phyloP scores from a whole-genome alignment of 2,329 filamentous ascomycete species.

The Penicillium sp. region DNA sequence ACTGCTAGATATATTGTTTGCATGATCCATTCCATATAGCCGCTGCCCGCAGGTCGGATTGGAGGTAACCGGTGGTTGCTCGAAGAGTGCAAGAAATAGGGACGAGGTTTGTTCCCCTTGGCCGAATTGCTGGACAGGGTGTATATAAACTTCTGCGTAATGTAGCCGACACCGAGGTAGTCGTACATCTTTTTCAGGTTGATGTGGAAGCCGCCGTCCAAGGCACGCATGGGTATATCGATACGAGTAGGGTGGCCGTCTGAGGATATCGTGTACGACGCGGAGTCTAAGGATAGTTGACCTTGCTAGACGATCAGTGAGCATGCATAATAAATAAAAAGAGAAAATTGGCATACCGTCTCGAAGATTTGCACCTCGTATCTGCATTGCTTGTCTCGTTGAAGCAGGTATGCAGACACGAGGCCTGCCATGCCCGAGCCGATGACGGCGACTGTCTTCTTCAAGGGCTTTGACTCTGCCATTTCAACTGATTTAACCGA shows the following conservation, averaged over 20 bases:
- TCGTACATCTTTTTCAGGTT: slow-evolving; percentile 56
- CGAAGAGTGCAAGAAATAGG: slow-evolving; percentile 6
- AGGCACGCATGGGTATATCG: slow-evolving; percentile 52
- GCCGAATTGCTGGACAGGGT: background rate
- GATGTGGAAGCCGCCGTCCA: slow-evolving; percentile 52
- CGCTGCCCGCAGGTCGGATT: slow-evolving; percentile 12
- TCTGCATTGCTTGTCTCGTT: slow-evolving; percentile 35
- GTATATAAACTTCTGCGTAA: slow-evolving; percentile 50
- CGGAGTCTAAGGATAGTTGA: slow-evolving; percentile 43
- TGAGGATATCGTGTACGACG: slow-evolving; percentile 37
- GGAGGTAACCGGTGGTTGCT: slow-evolving; percentile 12
- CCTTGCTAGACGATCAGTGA: slow-evolving; percentile 30
- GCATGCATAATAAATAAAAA: background rate
- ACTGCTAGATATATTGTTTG: background rate
- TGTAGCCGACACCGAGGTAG: slow-evolving; percentile 49
- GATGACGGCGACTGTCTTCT: slow-evolving; percentile 45
- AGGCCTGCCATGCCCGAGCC: slow-evolving; percentile 50
- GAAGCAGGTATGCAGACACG: slow-evolving; percentile 43
- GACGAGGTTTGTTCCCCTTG: background rate
- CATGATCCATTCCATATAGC: background rate
- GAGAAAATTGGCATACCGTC: slow-evolving; percentile 29
- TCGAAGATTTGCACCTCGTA: slow-evolving; percentile 46
- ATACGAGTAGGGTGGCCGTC: background rate
- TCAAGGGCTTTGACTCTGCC: slow-evolving; percentile 34
- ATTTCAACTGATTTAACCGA: background rate